A percentile compares a stretch with the other conserved stretches of the same genome.
Evolutionary conservation across 2,329 filamentous ascomycete genomes (phyloP).

Genomic region (Dichotomopilus funicola): DNA sequence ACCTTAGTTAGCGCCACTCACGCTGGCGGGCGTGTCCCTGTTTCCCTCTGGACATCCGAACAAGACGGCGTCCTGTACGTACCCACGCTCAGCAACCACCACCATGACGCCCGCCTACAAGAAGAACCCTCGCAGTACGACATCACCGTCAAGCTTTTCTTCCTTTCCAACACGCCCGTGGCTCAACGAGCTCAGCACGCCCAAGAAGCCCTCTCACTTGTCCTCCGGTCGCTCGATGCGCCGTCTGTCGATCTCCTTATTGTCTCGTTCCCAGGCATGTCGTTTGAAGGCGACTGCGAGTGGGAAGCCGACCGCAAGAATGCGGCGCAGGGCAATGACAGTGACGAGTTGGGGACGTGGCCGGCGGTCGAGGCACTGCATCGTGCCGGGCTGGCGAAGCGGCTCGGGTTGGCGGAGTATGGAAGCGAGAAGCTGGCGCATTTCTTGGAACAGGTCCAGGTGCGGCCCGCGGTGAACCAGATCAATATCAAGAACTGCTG

Average conservation of each 20-base stretch:
- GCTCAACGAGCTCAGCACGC: constrained; percentile 63
- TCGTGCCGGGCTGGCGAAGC: constrained; percentile 61
- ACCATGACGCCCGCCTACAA: constrained; percentile 53
- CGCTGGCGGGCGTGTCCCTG: constrained; percentile 23
- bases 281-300: constrained; percentile 88
- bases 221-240: constrained; percentile 72
- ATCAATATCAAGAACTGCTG: constrained; percentile 96
- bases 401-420: constrained; percentile 85
- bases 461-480: constrained; percentile 81
- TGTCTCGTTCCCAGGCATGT: constrained; percentile 85
- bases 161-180: constrained; percentile 64
- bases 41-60: constrained; percentile 60
- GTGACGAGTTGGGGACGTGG: constrained; percentile 63
- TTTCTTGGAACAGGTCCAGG: constrained; percentile 63
- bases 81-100: constrained; percentile 67
- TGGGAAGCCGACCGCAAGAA: constrained; percentile 63
- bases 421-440: constrained; percentile 74
- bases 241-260: constrained; percentile 79
- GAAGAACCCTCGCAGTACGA: constrained; percentile 85
- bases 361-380: constrained; percentile 68
- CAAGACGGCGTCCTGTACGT: constrained; percentile 61
- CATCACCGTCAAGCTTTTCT: constrained; percentile 93
- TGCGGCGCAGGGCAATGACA: constrained; percentile 55
- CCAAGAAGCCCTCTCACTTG: constrained; percentile 69
- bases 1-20: not conserved